Percentiles rank a stretch among this genome's conserved stretches.
phyloP scores from a whole-genome alignment of 2,329 filamentous ascomycete genomes.

The Mycosphaerella arachidis region DNA sequence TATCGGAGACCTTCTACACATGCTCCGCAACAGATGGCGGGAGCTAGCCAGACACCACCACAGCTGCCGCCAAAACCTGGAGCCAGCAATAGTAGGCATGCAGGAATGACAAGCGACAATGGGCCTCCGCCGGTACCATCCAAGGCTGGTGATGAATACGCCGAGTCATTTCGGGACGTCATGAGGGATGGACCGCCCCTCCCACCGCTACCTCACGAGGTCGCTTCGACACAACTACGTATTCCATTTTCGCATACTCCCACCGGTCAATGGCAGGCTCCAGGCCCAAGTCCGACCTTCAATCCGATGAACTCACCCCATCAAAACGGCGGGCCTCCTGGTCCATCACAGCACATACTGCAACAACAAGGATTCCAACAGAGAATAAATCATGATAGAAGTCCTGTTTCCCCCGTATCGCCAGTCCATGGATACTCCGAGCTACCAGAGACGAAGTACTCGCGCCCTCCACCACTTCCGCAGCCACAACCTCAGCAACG shows the following conservation, averaged over 20 bases:
- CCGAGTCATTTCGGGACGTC: slow-evolving; percentile 14
- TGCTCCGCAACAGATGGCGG: slow-evolving; percentile 56
- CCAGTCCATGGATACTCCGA: slow-evolving; percentile 23
- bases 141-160: slow-evolving; percentile 43
- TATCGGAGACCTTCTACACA: slow-evolving; percentile 60
- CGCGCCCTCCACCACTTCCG: slow-evolving; percentile 30
- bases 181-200: slow-evolving; percentile 32
- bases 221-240: slow-evolving; percentile 8
- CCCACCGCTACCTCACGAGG: slow-evolving; percentile 32
- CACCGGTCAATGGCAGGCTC: slow-evolving; percentile 25
- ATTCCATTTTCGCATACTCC: slow-evolving; percentile 12
- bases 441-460: slow-evolving; percentile 18
- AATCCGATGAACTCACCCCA: slow-evolving; percentile 4
- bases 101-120: slow-evolving; percentile 14
- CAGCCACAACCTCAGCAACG: slow-evolving; percentile 17
- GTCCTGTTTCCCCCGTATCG: slow-evolving; percentile 32
- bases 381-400: slow-evolving; percentile 19
- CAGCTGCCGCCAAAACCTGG: slow-evolving; percentile 35
- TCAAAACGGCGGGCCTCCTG: slow-evolving; percentile 13
- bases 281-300: slow-evolving; percentile 5
- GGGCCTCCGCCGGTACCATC: slow-evolving; percentile 50
- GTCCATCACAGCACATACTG: slow-evolving; percentile 9
- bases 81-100: slow-evolving; percentile 7
- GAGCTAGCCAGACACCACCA: slow-evolving; percentile 30
- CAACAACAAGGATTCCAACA: slow-evolving; percentile 15